Percentiles rank a stretch among this genome's conserved stretches.
Conservation (phyloP, 495 filamentous ascomycete species). For the Durotheca rogersii region DNA sequence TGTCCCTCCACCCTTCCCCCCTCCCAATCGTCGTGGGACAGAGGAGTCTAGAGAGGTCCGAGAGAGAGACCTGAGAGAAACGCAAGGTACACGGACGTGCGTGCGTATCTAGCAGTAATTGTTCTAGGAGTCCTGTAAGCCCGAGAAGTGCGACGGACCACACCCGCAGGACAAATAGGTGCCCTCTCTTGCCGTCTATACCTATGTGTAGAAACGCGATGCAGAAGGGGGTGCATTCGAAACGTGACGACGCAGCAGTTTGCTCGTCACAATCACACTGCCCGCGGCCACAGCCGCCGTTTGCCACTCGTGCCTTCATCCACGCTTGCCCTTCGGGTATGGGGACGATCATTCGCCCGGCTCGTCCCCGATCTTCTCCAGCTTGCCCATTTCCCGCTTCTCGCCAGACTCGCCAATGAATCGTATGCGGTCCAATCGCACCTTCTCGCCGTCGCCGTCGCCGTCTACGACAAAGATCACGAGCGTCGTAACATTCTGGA, state of each 20-base stretch:
- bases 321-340: no score
- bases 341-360: constrained; percentile 63
- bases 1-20: no score
- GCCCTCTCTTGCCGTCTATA: constrained; percentile 24
- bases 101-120: not conserved
- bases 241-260: constrained; percentile 15
- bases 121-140: not conserved
- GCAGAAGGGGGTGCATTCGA: not conserved
- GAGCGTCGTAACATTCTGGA: constrained; percentile 85
- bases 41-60: no score
- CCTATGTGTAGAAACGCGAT: constrained; percentile 23
- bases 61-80: no score
- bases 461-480: constrained; percentile 89
- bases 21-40: not conserved
- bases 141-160: not conserved
- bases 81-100: not conserved
- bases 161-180: not conserved
- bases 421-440: constrained; percentile 79
- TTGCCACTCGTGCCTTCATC: no score
- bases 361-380: constrained; percentile 92
- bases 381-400: constrained; percentile 87
- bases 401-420: constrained; percentile 91
- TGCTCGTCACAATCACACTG: constrained; percentile 14
- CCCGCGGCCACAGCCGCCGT: constrained; percentile 18
- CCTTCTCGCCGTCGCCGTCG: constrained; percentile 81